Percentiles rank a stretch among this genome's conserved stretches.
These are phyloP conservation scores for Mycena chlorophos DNA, from an alignment of 768 basidiomycete species.

Conservation along the genomic window DNA sequence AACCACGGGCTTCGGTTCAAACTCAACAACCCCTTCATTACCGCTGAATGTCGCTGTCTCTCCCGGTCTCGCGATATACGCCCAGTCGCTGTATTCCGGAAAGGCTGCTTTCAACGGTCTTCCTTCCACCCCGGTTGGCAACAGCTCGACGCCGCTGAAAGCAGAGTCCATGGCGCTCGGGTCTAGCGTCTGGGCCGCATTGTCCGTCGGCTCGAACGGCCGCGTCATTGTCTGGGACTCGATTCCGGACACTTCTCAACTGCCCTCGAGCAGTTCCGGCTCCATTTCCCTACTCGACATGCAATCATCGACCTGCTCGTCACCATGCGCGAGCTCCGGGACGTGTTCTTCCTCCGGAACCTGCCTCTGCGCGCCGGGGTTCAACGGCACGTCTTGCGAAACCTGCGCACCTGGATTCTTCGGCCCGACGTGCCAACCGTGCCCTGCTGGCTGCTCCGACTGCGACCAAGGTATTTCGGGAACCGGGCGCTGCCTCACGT, in stretches of 20 bases:
- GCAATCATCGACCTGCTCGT: constrained; percentile 73
- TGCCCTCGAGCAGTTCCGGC: constrained; percentile 51
- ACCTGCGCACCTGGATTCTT: constrained; percentile 74
- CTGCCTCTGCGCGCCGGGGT: constrained; percentile 73
- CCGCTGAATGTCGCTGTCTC: constrained; percentile 67
- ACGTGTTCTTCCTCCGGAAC: constrained; percentile 69
- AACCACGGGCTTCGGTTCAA: constrained; percentile 64
- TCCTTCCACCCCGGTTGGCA: constrained; percentile 48
- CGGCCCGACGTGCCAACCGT: constrained; percentile 68
- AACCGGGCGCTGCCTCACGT: constrained; percentile 66
- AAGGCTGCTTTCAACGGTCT: constrained; percentile 59
- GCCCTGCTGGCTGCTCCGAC: constrained; percentile 63
- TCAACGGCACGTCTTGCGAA: constrained; percentile 80
- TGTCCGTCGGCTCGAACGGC: constrained; percentile 54
- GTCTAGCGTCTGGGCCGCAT: constrained; percentile 65
- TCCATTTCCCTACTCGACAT: constrained; percentile 67
- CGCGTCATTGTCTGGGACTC: constrained; percentile 79
- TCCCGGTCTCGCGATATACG: constrained; percentile 73
- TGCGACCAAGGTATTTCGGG: constrained; percentile 85
- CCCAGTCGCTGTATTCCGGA: constrained; percentile 64
- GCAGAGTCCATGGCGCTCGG: constrained; percentile 70
- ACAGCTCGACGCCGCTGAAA: constrained; percentile 50
- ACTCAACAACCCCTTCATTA: constrained; percentile 51
- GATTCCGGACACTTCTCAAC: constrained; percentile 70
- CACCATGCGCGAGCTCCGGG: constrained; percentile 71